Evolutionary conservation across 768 basidiomycete genomes (phyloP).

Genomic region (Serpula lacrymans): DNA sequence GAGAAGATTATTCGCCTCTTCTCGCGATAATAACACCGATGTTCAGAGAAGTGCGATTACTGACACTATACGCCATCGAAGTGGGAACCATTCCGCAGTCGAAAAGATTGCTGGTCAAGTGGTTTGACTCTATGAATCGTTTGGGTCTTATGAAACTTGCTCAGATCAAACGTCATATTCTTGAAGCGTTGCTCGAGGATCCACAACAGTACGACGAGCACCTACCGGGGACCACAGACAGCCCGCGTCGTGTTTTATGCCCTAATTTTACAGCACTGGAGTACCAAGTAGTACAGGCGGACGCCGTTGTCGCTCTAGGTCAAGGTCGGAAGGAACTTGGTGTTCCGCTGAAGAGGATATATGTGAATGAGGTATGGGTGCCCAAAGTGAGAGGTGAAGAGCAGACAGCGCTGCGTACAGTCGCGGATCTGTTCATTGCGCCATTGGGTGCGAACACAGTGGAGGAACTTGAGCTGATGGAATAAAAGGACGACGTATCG

Average conservation of each 20-base stretch:
- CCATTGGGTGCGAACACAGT: slow-evolving; percentile 38
- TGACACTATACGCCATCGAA: slow-evolving; percentile 50
- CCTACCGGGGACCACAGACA: slow-evolving; percentile 4
- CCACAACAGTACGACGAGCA: slow-evolving; percentile 20
- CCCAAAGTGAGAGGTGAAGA: slow-evolving; percentile 15
- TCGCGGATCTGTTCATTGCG: slow-evolving; percentile 23
- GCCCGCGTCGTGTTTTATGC: slow-evolving; percentile 30
- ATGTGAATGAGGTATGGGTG: slow-evolving; percentile 35
- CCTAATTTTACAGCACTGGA: slow-evolving; percentile 47
- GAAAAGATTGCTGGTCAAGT: slow-evolving; percentile 36
- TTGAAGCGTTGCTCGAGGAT: slow-evolving; percentile 48
- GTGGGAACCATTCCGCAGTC: slow-evolving; percentile 24
- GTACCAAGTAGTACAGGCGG: slow-evolving; percentile 34
- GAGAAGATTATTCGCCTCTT: slow-evolving; percentile 49
- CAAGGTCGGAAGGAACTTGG: slow-evolving; percentile 34
- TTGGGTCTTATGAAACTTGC: slow-evolving; percentile 49
- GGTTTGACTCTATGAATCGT: slow-evolving; percentile 57
- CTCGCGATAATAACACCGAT: slow-evolving; percentile 42
- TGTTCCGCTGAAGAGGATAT: slow-evolving; percentile 49
- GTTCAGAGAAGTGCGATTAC: slow-evolving; percentile 50
- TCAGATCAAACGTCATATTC: slow-evolving; percentile 37
- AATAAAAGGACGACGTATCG: slow-evolving; percentile 3
- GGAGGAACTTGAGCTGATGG: slow-evolving; percentile 40
- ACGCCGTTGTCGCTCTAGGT: slow-evolving; percentile 34
- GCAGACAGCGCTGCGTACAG: slow-evolving; percentile 22